A percentile compares a stretch with the other conserved stretches of the same genome.
These are phyloP conservation scores for Daldinia loculata DNA, from an alignment of 495 filamentous ascomycete species.

Conservation along the genomic window DNA sequence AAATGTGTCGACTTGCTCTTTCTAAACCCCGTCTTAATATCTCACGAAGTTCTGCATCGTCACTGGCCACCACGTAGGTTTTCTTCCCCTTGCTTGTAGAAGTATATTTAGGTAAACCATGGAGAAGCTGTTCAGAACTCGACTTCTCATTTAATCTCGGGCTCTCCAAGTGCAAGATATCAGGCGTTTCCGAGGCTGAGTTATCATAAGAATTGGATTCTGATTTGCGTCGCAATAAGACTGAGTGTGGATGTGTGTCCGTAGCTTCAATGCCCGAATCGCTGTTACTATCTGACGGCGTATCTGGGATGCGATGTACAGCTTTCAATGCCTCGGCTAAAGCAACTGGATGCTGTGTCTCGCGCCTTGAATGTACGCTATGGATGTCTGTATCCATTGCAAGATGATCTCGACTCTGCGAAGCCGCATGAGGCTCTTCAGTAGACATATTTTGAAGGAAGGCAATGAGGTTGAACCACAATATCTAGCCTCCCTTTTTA, in stretches of 20 bases:
- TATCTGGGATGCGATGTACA: conserved; percentile 30
- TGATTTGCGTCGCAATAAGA: conserved; percentile 28
- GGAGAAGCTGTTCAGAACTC: conserved; percentile 18
- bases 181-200: conserved; percentile 30
- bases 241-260: conserved; percentile 18
- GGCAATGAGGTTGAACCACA: neutral
- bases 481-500: neutral
- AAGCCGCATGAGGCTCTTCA: conserved; percentile 4
- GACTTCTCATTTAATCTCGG: conserved; percentile 9
- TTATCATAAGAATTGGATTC: conserved; percentile 37
- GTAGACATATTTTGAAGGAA: conserved; percentile 21
- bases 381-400: neutral
- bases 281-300: conserved; percentile 33
- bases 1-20: conserved; percentile 38
- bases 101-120: conserved; percentile 12
- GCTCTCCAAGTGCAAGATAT: conserved; percentile 26
- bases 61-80: conserved; percentile 63
- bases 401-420: neutral
- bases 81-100: conserved; percentile 18
- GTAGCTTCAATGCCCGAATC: conserved; percentile 31
- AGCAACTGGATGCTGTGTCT: conserved; percentile 26
- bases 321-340: conserved; percentile 32
- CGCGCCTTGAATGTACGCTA: conserved; percentile 17
- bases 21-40: conserved; percentile 60
- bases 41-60: conserved; percentile 63